Conservation (phyloP, 176 grass and related monocot genomes). For the Hordeum marinum region DNA sequence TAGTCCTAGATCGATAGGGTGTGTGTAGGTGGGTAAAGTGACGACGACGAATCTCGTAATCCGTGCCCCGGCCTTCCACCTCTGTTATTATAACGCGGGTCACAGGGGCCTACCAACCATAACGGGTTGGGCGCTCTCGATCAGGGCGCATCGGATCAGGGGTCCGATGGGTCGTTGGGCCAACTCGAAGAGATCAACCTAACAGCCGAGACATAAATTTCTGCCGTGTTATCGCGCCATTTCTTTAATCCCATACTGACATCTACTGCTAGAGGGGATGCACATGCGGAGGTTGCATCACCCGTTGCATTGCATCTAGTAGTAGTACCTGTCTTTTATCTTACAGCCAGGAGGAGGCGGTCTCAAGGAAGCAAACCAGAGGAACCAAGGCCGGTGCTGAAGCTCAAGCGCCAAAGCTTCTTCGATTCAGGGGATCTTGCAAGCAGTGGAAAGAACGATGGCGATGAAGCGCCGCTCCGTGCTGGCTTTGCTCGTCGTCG, state of each 20-base stretch:
- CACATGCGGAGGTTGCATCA: constrained; percentile 26
- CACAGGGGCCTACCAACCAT: too few species aligned
- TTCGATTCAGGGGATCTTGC: not conserved
- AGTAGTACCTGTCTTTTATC: not conserved
- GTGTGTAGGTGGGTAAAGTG: too few species aligned
- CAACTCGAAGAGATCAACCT: too few species aligned
- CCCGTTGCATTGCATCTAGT: not conserved
- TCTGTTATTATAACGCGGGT: too few species aligned
- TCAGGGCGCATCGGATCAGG: too few species aligned
- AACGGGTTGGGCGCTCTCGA: too few species aligned
- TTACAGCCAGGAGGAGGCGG: constrained; percentile 10
- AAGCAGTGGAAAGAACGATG: not conserved
- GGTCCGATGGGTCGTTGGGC: too few species aligned
- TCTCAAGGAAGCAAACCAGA: not conserved
- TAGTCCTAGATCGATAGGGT: too few species aligned
- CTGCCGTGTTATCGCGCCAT: constrained; percentile 35
- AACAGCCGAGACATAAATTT: constrained; percentile 60
- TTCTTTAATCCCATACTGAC: constrained; percentile 43
- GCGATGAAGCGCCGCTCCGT: not conserved
- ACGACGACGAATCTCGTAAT: too few species aligned
- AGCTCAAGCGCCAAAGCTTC: not conserved
- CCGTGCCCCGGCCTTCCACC: too few species aligned
- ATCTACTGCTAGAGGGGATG: constrained; percentile 15
- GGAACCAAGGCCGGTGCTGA: not conserved
- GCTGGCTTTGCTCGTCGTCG: constrained; percentile 8